A percentile compares a stretch with the other conserved stretches of the same genome.
These are phyloP conservation scores for Bryopsis sp. DNA, from an alignment of 139 green algal species.

Conservation along the genomic window DNA sequence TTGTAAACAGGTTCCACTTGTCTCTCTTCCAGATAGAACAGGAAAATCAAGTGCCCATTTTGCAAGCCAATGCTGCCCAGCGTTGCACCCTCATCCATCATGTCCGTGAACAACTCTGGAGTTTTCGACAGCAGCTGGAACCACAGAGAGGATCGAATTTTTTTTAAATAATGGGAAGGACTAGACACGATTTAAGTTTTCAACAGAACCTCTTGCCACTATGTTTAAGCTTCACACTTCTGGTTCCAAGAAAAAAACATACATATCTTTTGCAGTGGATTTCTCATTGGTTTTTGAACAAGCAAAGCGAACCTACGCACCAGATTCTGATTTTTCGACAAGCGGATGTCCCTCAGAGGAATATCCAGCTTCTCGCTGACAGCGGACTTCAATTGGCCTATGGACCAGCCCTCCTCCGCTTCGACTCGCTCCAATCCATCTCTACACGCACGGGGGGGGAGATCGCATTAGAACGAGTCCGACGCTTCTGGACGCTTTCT, in stretches of 20 bases:
- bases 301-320: too few relatives aligned
- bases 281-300: too few relatives aligned
- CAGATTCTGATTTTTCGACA: slow-evolving; percentile 62
- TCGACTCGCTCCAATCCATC: slow-evolving; percentile 78
- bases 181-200: too few relatives aligned
- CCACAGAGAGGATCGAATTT: background rate
- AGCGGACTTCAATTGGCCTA: slow-evolving; percentile 40
- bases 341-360: slow-evolving; percentile 50
- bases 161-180: too few relatives aligned
- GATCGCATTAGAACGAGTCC: too few relatives aligned
- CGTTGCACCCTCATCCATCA: slow-evolving; percentile 18
- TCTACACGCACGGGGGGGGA: too few relatives aligned
- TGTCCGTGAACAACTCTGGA: slow-evolving; percentile 20
- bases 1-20: slow-evolving; percentile 23
- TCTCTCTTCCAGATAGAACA: slow-evolving; percentile 27
- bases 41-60: slow-evolving; percentile 26
- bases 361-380: slow-evolving; percentile 56
- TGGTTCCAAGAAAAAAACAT: too few relatives aligned
- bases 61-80: slow-evolving; percentile 6
- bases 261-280: too few relatives aligned
- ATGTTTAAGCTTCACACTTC: background rate
- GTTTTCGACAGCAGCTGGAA: slow-evolving; percentile 22
- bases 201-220: background rate
- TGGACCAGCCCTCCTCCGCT: slow-evolving; percentile 36
- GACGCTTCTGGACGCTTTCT: too few relatives aligned